phyloP scores from a whole-genome alignment of 805 yeast species.

The Lachancea sp. region DNA sequence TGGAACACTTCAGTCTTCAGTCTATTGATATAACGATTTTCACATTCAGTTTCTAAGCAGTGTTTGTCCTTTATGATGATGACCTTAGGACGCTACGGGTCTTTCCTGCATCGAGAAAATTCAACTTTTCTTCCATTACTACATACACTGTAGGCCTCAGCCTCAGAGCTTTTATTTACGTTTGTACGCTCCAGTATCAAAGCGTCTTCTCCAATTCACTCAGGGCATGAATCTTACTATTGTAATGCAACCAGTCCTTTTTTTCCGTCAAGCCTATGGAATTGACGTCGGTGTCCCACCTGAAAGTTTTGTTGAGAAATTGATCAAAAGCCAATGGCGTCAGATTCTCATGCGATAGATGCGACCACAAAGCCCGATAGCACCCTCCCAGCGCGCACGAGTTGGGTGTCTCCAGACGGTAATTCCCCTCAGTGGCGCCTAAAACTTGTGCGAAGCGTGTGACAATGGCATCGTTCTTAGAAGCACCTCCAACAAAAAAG shows the following conservation, averaged over 20 bases:
- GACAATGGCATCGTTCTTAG: slow-evolving; percentile 64
- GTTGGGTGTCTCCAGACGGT: slow-evolving; percentile 68
- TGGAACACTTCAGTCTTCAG: no score
- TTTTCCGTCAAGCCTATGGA: slow-evolving; percentile 19
- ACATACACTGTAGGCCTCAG: no score
- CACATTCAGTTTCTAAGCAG: no score
- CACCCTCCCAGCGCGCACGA: slow-evolving; percentile 94
- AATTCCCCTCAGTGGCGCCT: slow-evolving; percentile 56
- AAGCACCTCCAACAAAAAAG: slow-evolving; percentile 84
- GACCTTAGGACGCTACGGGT: no score
- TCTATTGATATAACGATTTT: no score
- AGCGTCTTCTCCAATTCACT: slow-evolving; percentile 27
- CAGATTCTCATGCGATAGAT: slow-evolving; percentile 28
- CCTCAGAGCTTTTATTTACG: no score
- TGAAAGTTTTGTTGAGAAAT: slow-evolving; percentile 42
- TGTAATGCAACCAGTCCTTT: slow-evolving; percentile 28
- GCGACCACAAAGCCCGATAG: slow-evolving; percentile 74
- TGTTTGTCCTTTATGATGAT: no score
- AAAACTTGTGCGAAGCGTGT: slow-evolving; percentile 62
- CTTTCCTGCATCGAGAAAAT: no score
- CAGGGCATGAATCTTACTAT: slow-evolving; percentile 28
- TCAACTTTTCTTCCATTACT: no score
- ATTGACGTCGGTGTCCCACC: slow-evolving; percentile 37
- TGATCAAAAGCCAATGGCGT: slow-evolving; percentile 34
- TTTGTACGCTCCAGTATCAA: not conserved